Conservation (phyloP, 2,329 filamentous ascomycete genomes). For the Diaporthe vexans region DNA sequence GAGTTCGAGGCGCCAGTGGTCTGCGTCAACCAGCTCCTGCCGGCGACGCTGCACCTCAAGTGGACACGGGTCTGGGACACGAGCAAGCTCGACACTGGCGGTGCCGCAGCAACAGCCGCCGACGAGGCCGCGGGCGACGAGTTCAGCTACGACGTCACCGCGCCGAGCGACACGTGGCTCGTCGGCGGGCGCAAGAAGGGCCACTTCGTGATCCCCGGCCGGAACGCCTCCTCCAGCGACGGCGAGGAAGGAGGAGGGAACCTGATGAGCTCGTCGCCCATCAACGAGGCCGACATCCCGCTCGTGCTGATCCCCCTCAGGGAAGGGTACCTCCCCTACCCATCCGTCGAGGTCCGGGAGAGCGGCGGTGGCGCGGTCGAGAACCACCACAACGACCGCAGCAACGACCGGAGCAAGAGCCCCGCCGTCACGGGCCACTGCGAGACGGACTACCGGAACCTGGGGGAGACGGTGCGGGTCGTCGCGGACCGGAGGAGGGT, state of each 20-base stretch:
- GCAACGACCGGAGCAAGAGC: constrained; percentile 41
- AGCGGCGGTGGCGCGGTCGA: not conserved
- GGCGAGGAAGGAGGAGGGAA: constrained; percentile 35
- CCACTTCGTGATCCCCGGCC: constrained; percentile 75
- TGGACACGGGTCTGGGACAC: constrained; percentile 76
- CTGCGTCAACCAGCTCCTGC: constrained; percentile 74
- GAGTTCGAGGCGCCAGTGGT: constrained; percentile 59
- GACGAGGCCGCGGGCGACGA: constrained; percentile 66
- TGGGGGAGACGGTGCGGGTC: constrained; percentile 83
- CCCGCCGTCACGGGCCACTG: constrained; percentile 62
- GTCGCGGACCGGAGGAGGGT: constrained; percentile 78
- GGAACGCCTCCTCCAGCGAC: constrained; percentile 37
- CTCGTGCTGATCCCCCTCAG: constrained; percentile 85
- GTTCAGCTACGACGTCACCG: constrained; percentile 87
- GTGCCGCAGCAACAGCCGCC: constrained; percentile 44
- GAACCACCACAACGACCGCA: constrained; percentile 37
- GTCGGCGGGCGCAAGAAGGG: constrained; percentile 85
- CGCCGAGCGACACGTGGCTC: constrained; percentile 83
- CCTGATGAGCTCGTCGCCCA: constrained; percentile 56
- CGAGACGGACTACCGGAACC: constrained; percentile 85
- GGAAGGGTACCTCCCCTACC: constrained; percentile 83
- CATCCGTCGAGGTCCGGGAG: constrained; percentile 82
- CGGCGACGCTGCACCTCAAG: constrained; percentile 72
- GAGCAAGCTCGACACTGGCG: constrained; percentile 49
- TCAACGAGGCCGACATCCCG: constrained; percentile 71